Conservation (phyloP, 2,329 filamentous ascomycete species). For the Verticillium dahliae region DNA sequence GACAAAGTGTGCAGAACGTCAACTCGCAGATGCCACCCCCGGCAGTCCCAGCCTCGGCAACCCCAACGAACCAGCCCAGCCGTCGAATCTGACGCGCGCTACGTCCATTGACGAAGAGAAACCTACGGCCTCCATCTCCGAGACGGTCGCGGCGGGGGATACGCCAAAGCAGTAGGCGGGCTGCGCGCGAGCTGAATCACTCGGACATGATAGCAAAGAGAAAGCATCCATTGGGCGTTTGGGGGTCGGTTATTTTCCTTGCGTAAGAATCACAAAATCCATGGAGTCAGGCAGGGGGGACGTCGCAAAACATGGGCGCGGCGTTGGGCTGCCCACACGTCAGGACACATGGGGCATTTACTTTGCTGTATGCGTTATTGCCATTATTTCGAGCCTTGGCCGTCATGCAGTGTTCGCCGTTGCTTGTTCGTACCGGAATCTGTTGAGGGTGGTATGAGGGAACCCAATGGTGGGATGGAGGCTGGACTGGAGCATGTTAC, state of each 20-base stretch:
- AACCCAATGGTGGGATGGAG: no score
- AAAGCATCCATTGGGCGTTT: neutral
- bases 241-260: neutral
- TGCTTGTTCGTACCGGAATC: no score
- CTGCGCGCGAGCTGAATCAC: neutral
- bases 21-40: constrained; percentile 37
- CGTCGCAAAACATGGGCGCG: neutral
- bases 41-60: constrained; percentile 17
- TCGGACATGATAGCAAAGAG: neutral
- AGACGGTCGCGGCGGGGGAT: neutral
- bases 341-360: neutral
- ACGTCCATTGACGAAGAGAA: constrained; percentile 36
- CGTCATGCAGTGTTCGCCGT: neutral
- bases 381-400: neutral
- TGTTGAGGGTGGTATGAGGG: no score
- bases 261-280: neutral
- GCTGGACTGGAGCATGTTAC: no score
- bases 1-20: constrained; percentile 35
- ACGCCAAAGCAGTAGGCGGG: neutral
- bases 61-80: constrained; percentile 40
- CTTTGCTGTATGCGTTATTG: neutral
- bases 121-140: neutral
- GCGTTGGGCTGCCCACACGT: neutral
- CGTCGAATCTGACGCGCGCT: constrained; percentile 41
- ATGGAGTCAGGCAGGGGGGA: neutral